These are phyloP conservation scores for Fusarium robinianum DNA, from an alignment of 2,329 filamentous ascomycete genomes.

Conservation along the genomic window DNA sequence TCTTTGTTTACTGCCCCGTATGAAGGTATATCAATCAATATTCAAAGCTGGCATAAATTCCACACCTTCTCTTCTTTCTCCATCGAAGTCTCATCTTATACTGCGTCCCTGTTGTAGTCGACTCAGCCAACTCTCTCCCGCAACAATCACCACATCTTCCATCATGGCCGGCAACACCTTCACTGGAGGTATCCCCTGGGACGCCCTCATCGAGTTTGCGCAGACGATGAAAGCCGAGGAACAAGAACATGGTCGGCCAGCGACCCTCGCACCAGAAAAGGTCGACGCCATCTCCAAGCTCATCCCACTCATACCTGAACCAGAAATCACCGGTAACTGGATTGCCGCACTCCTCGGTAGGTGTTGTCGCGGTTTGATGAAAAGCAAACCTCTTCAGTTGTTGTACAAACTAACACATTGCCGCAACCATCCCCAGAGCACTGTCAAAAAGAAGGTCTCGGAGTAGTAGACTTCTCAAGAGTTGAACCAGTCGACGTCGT, in stretches of 20 bases:
- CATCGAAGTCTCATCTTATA: too few species aligned
- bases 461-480: conserved; percentile 4
- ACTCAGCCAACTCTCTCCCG: background rate
- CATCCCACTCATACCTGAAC: conserved; percentile 38
- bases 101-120: too few species aligned
- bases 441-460: conserved; percentile 12
- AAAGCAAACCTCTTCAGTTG: background rate
- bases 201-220: conserved; percentile 25
- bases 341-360: conserved; percentile 39
- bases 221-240: conserved; percentile 24
- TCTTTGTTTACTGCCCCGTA: too few species aligned
- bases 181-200: conserved; percentile 19
- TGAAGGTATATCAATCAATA: too few species aligned
- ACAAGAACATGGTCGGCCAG: conserved; percentile 31
- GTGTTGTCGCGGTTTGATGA: conserved; percentile 4
- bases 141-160: background rate
- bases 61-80: too few species aligned
- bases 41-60: too few species aligned
- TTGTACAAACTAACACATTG: background rate
- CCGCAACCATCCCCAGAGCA: conserved; percentile 5
- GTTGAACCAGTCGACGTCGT: conserved; percentile 22
- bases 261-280: conserved; percentile 46
- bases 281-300: conserved; percentile 48
- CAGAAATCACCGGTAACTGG: conserved; percentile 37
- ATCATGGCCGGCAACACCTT: conserved; percentile 7